Percentiles rank a stretch among this genome's conserved stretches.
Conservation (phyloP, 2,329 filamentous ascomycete species). For the Ceratocystis cacaofunesta region DNA sequence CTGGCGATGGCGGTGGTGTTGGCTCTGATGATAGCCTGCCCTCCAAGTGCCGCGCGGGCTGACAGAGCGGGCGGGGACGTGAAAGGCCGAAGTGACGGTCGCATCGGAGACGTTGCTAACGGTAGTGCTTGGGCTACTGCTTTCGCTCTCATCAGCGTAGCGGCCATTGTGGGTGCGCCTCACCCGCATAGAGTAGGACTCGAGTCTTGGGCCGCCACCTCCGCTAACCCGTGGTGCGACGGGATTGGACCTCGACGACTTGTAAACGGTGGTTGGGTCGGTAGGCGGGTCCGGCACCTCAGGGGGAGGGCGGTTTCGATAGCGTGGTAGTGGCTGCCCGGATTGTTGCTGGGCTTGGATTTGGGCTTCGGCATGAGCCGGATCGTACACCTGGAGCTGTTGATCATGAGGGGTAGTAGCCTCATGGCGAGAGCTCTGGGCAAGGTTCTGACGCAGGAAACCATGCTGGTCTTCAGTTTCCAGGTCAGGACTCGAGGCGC, state of each 20-base stretch:
- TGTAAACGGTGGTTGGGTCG: not conserved
- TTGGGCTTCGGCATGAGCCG: not conserved
- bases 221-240: not conserved
- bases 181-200: constrained; percentile 7
- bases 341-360: not conserved
- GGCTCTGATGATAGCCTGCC: not conserved
- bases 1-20: not conserved
- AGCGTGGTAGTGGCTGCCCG: not conserved
- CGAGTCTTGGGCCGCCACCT: not conserved
- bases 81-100: constrained; percentile 10
- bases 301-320: not conserved
- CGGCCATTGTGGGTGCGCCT: not conserved
- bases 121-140: not conserved
- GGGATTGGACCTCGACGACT: not conserved
- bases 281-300: not conserved
- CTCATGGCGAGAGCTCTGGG: not conserved
- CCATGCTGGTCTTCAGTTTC: not conserved
- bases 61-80: not conserved
- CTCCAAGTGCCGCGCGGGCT: not conserved
- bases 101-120: constrained; percentile 9
- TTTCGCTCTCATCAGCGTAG: not conserved
- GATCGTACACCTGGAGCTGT: not conserved
- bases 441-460: not conserved
- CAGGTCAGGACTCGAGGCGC: constrained; percentile 11
- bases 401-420: not conserved